phyloP scores from a whole-genome alignment of 805 yeast genomes.

The Saturnispora silvae region DNA sequence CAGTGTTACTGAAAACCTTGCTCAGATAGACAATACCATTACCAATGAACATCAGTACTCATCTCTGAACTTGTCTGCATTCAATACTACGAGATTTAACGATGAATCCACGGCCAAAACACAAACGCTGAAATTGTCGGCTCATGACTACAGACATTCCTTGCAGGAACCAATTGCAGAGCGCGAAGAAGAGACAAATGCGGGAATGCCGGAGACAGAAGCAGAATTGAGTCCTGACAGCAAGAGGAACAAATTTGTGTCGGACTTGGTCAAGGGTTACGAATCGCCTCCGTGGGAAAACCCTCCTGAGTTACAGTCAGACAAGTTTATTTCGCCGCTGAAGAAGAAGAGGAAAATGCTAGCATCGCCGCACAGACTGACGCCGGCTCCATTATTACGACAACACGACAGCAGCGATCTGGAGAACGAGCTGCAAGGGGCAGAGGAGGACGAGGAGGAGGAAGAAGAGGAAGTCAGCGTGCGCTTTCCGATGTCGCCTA shows the following conservation, averaged over 20 bases:
- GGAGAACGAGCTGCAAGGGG: neutral
- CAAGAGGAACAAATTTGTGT: constrained; percentile 8
- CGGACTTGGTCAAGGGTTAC: constrained; percentile 15
- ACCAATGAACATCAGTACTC: neutral
- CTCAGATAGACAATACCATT: neutral
- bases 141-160: neutral
- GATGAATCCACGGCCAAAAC: constrained; percentile 12
- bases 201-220: neutral
- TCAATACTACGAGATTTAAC: neutral
- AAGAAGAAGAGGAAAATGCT: constrained; percentile 3
- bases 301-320: constrained; percentile 23
- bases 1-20: too few species aligned
- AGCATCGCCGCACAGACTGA: constrained; percentile 2
- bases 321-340: constrained; percentile 11
- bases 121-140: neutral
- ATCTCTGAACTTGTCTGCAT: too few species aligned
- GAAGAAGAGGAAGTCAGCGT: constrained; percentile 14
- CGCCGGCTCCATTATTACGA: neutral
- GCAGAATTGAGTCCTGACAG: constrained; percentile 1
- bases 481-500: constrained; percentile 40
- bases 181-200: neutral
- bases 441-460: neutral
- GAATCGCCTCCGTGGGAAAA: constrained; percentile 28
- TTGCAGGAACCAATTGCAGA: neutral
- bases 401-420: too few species aligned